phyloP scores from a whole-genome alignment of 345 rosid species.

The Heritiera fomes region DNA sequence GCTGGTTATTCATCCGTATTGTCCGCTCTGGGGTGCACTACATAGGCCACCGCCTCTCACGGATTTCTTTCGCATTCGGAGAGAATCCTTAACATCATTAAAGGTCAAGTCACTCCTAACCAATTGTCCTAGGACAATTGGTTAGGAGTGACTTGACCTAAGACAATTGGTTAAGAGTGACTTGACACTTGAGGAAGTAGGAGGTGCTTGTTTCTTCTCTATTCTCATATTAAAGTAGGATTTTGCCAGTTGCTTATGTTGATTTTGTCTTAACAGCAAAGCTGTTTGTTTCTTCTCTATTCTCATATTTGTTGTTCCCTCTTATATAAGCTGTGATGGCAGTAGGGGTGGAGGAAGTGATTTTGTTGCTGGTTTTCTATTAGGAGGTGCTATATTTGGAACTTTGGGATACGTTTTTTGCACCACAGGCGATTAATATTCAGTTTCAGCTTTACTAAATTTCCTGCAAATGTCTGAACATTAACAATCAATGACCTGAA shows the following conservation, averaged over 20 bases:
- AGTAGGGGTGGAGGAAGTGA: slow-evolving; percentile 61
- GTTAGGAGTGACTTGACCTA: too few relatives aligned
- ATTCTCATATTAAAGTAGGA: background rate
- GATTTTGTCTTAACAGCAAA: background rate
- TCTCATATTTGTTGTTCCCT: background rate
- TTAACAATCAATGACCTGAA: background rate
- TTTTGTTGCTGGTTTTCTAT: slow-evolving; percentile 80
- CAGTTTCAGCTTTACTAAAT: background rate
- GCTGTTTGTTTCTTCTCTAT: background rate
- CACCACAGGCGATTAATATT: slow-evolving; percentile 71
- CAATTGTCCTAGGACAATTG: too few relatives aligned
- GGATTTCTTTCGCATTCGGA: too few relatives aligned
- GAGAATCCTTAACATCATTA: too few relatives aligned
- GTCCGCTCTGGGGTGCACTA: too few relatives aligned
- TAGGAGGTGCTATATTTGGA: slow-evolving; percentile 90
- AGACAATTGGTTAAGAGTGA: too few relatives aligned
- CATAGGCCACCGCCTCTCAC: too few relatives aligned
- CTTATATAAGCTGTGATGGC: slow-evolving; percentile 50
- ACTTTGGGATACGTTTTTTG: slow-evolving; percentile 48
- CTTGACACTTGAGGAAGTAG: too few relatives aligned
- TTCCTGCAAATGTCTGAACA: background rate
- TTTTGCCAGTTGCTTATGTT: background rate
- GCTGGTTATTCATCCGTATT: too few relatives aligned
- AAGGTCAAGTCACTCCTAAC: too few relatives aligned
- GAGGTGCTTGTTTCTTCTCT: too few relatives aligned